phyloP scores from a whole-genome alignment of 805 yeast species.

The Cephaloascus fragrans region DNA sequence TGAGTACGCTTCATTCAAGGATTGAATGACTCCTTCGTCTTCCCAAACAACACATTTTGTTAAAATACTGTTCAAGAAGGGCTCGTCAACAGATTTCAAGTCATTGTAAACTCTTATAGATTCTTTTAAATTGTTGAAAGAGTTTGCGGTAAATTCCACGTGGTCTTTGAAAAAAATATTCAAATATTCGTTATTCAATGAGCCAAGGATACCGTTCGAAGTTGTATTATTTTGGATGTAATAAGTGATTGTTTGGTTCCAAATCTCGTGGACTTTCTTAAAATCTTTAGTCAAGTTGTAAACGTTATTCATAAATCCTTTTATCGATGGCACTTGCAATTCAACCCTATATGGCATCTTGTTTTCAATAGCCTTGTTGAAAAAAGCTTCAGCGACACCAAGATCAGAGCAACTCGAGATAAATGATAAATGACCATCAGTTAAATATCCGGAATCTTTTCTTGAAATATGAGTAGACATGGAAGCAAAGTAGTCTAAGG shows the following conservation, averaged over 20 bases:
- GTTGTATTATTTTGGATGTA: slow-evolving; percentile 41
- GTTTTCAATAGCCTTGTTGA: slow-evolving; percentile 58
- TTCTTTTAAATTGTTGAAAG: slow-evolving; percentile 46
- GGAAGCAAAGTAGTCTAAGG: slow-evolving; percentile 52
- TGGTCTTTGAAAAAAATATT: slow-evolving; percentile 54
- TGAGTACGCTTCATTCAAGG: slow-evolving; percentile 49
- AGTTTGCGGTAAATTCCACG: slow-evolving; percentile 41
- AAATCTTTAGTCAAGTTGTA: slow-evolving; percentile 48
- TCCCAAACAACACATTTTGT: slow-evolving; percentile 62
- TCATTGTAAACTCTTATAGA: slow-evolving; percentile 46
- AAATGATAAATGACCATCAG: slow-evolving; percentile 69
- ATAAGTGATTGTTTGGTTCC: slow-evolving; percentile 51
- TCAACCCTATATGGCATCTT: slow-evolving; percentile 67
- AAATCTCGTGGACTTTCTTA: slow-evolving; percentile 47
- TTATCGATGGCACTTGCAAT: slow-evolving; percentile 66
- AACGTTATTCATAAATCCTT: slow-evolving; percentile 51
- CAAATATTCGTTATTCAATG: slow-evolving; percentile 61
- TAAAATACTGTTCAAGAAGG: slow-evolving; percentile 70
- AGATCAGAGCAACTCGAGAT: slow-evolving; percentile 72
- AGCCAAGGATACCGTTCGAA: slow-evolving; percentile 62
- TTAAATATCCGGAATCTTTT: slow-evolving; percentile 40
- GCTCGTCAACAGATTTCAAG: slow-evolving; percentile 59
- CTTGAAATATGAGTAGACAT: slow-evolving; percentile 42
- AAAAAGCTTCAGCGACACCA: slow-evolving; percentile 61
- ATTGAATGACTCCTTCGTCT: slow-evolving; percentile 54